A percentile compares a stretch with the other conserved stretches of the same genome.
These are phyloP conservation scores for Pythium graminicola DNA, from an alignment of 352 stramenopile genomes.

Conservation along the genomic window DNA sequence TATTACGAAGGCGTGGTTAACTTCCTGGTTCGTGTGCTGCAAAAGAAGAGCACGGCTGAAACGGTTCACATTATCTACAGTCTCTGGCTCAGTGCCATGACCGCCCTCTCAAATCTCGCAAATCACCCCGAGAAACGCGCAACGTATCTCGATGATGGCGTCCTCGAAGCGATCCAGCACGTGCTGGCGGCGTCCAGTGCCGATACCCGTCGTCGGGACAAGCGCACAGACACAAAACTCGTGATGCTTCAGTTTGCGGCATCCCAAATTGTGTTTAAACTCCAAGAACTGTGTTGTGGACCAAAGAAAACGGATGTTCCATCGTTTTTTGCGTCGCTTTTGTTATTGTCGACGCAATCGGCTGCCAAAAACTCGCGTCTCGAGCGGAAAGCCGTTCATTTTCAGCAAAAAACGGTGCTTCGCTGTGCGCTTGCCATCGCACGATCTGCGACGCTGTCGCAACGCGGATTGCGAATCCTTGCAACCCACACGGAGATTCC, in stretches of 20 bases:
- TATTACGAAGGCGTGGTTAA: slow-evolving; percentile 57
- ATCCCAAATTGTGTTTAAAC: slow-evolving; percentile 50
- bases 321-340: slow-evolving; percentile 49
- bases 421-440: slow-evolving; percentile 59
- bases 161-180: slow-evolving; percentile 56
- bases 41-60: slow-evolving; percentile 36
- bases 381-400: slow-evolving; percentile 30
- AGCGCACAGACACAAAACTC: slow-evolving; percentile 34
- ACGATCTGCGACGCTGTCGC: slow-evolving; percentile 42
- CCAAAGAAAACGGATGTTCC: slow-evolving; percentile 29
- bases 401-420: slow-evolving; percentile 56
- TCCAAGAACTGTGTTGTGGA: slow-evolving; percentile 46
- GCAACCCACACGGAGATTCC: slow-evolving; percentile 44
- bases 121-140: slow-evolving; percentile 31
- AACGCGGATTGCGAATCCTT: slow-evolving; percentile 41
- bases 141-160: slow-evolving; percentile 48
- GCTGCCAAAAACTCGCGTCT: slow-evolving; percentile 50
- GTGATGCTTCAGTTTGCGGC: slow-evolving; percentile 49
- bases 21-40: slow-evolving; percentile 48
- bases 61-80: slow-evolving; percentile 37
- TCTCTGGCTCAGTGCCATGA: slow-evolving; percentile 46
- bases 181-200: slow-evolving; percentile 40
- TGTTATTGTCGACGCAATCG: slow-evolving; percentile 54
- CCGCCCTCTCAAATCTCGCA: slow-evolving; percentile 54
- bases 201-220: slow-evolving; percentile 35